Evolutionary conservation across 2,329 filamentous ascomycete genomes (phyloP), one percentile per base, ranked within the genome.

Genomic region (Exophiala oligosperma): DNA sequence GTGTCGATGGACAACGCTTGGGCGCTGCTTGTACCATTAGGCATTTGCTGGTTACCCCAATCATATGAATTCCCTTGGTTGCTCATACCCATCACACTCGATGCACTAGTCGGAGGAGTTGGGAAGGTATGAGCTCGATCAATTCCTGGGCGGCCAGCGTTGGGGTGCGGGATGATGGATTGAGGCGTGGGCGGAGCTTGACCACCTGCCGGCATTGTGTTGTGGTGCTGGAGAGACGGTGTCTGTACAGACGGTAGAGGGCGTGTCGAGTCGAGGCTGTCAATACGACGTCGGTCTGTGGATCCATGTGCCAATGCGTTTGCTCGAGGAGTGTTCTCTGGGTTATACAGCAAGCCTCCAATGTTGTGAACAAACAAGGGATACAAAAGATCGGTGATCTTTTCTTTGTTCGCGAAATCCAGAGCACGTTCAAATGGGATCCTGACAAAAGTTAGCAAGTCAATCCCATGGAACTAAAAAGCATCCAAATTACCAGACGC

Each of bases 351-450:
- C 64, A 97, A 81, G 57, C 91, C 89, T 60, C 91, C 91, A 71
- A 97, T 97, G 76, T 97, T 96, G 76, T 97, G 92, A 40, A 97
- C 94, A 73, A 99, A 99, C 49, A 99, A 81, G 52, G 94, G 94
- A 74, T 97, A 99, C 54, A 97, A 79, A 49, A 92, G 79, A 76
- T 97, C 93, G 0, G 94, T 97, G 64, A 97, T 99, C 78, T 97
- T 97, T 76, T 99, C 94, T 82, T 97, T 97, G 79, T 99, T 99
- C 65, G 94, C 94, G 72, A 99, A 97, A 69, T 97, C 94, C 54
- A 99, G 79, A n/a, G 94, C 94, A 65, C 94, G 88, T 68, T 97
- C 94, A 69, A 96, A 97, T 1, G 94, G 94, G 69, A 99, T 99
- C 92, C 92, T 97, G 67, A 17, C 49, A 17, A 37, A 21, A 44